Base-by-base conservation (phyloP, 1,284 basidiomycete species). In the Waitea zeae region DNA sequence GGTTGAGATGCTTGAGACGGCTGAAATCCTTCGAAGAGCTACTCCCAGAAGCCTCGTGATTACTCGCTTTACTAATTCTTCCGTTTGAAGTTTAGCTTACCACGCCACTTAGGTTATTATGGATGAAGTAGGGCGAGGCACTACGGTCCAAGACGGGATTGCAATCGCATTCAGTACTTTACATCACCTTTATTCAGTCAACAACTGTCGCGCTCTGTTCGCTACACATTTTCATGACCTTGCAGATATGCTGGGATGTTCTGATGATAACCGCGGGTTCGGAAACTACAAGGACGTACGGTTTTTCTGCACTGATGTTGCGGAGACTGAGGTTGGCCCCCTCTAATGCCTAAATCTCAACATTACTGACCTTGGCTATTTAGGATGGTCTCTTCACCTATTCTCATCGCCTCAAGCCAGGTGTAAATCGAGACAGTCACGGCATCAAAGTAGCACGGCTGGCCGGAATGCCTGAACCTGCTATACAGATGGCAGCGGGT, bases 151-250 rank as follows among this genome's bases (percentile, higher is more conserved):
- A 38, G 90, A 96, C 43, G 93, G 95, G 3, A 57, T 97, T 12
- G 82, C 90, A 0, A 88, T 98, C 31, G 90, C 92, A 1, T 97
- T 88, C 50, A 84, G 88, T 1, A 78, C 89, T 1, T 62, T 95
- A 11, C 73, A 90, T 48, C 78, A 93, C 48, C 67, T 98, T 12
- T 58, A 81, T 30, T 56, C 62, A 12, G 57, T 68, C n/a, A 89
- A 86, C 47, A 58, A 62, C 35, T 89, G 83, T 49, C 70, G 89
- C 15, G 70, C 83, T 2, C 59, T 98, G 17, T 98, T 98, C 49
- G 93, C 95, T 2, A 98, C 93, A 9, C 93, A 98, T 54, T 96
- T 96, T 47, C 89, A 97, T 51, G 89, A 96, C 48, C 58, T 98
- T 9, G 79, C 80, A 2, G 77, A 86, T 42, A 77, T 97, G 69